These are phyloP conservation scores for Fusarium robinianum DNA, from an alignment of 2,329 filamentous ascomycete genomes.

Conservation along the genomic window DNA sequence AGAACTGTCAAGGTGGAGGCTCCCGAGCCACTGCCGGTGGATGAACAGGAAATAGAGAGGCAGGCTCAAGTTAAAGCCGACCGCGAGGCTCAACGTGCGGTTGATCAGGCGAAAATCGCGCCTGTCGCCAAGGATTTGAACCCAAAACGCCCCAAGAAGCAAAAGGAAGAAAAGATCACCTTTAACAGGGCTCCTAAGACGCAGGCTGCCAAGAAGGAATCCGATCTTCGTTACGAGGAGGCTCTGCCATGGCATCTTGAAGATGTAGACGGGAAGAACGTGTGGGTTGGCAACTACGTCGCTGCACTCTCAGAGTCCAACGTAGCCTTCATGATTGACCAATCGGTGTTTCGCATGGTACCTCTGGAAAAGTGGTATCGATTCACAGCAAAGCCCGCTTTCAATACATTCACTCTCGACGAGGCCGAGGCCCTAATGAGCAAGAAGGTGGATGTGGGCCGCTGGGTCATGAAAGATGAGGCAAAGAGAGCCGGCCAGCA, in stretches of 20 bases:
- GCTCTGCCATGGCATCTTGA: conserved; percentile 96
- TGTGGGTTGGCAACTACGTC: conserved; percentile 91
- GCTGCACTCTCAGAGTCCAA: conserved; percentile 84
- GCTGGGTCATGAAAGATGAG: conserved; percentile 77
- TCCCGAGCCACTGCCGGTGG: conserved; percentile 48
- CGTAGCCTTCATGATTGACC: conserved; percentile 75
- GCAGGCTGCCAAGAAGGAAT: conserved; percentile 78
- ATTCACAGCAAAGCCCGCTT: conserved; percentile 79
- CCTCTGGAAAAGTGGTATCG: conserved; percentile 96
- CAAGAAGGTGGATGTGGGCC: conserved; percentile 74
- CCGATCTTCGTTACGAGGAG: conserved; percentile 84
- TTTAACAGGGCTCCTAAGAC: conserved; percentile 79
- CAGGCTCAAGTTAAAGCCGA: conserved; percentile 75
- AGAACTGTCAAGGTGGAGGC: conserved; percentile 65
- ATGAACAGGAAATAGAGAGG: conserved; percentile 64
- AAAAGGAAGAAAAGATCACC: conserved; percentile 83
- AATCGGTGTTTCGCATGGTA: conserved; percentile 77
- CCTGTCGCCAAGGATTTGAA: conserved; percentile 69
- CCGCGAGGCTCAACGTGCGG: conserved; percentile 81
- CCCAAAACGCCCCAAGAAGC: conserved; percentile 61
- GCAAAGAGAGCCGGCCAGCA: conserved; percentile 60
- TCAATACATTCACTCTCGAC: conserved; percentile 77
- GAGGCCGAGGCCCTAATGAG: conserved; percentile 84
- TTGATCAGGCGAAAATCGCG: conserved; percentile 91
- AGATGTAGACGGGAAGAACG: conserved; percentile 93